Evolutionary conservation across 352 stramenopile genomes (phyloP).

Genomic region (Peronospora farinosa): DNA sequence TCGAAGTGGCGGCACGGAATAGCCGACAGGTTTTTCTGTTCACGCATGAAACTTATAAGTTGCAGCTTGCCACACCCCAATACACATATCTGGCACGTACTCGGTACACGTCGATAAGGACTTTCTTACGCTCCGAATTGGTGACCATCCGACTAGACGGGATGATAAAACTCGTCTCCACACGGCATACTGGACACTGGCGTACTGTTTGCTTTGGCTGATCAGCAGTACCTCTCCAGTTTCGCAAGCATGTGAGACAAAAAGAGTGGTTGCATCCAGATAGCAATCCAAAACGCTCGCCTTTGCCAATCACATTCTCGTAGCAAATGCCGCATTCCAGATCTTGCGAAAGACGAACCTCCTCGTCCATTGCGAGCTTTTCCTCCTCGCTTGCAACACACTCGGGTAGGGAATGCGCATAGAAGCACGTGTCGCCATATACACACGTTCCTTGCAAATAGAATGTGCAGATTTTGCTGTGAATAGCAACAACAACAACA

Average conservation of each 20-base stretch:
- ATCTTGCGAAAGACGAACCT: slow-evolving; percentile 55
- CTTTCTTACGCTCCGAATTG: slow-evolving; percentile 53
- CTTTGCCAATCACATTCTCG: slow-evolving; percentile 65
- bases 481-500: slow-evolving; percentile 5
- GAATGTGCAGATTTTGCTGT: slow-evolving; percentile 77
- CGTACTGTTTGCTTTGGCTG: slow-evolving; percentile 76
- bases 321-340: slow-evolving; percentile 86
- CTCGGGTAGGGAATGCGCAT: slow-evolving; percentile 56
- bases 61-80: neutral
- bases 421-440: slow-evolving; percentile 81
- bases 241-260: slow-evolving; percentile 77
- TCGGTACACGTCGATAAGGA: slow-evolving; percentile 62
- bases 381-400: slow-evolving; percentile 41
- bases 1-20: slow-evolving; percentile 85
- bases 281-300: slow-evolving; percentile 76
- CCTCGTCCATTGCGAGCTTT: slow-evolving; percentile 47
- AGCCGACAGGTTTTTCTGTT: slow-evolving; percentile 54
- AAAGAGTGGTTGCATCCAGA: slow-evolving; percentile 79
- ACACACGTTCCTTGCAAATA: slow-evolving; percentile 72
- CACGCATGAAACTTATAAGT: slow-evolving; percentile 5
- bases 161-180: slow-evolving; percentile 81
- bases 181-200: slow-evolving; percentile 66
- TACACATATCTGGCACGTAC: slow-evolving; percentile 22
- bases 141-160: slow-evolving; percentile 77
- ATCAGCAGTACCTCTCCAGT: slow-evolving; percentile 57